These are phyloP conservation scores for Fusarium papillatum DNA, from an alignment of 2,329 filamentous ascomycete genomes.

Conservation along the genomic window DNA sequence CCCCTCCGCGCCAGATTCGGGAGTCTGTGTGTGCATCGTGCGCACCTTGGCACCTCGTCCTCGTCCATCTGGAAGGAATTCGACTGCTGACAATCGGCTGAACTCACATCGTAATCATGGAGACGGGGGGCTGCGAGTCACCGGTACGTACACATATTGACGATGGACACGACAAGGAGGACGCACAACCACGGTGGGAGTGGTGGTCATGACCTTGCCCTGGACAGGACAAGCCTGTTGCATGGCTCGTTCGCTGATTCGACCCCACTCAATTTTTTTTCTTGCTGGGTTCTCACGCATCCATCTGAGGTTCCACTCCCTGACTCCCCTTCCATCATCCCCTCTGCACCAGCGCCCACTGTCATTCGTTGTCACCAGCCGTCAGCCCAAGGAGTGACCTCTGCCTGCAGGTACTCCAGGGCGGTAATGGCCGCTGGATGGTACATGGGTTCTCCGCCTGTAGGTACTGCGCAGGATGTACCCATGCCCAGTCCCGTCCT, in stretches of 20 bases:
- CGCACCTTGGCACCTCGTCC: background rate
- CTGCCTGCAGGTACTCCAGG: conserved; percentile 19
- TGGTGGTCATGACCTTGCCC: conserved; percentile 29
- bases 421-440: background rate
- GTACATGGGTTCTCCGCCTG: background rate
- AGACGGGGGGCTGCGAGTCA: background rate
- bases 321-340: conserved; percentile 15
- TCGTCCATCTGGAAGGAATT: background rate
- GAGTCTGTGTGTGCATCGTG: background rate
- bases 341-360: conserved; percentile 6
- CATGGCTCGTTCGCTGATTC: conserved; percentile 28
- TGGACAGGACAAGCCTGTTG: conserved; percentile 18
- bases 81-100: conserved; percentile 7
- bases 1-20: background rate
- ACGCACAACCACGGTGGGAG: conserved; percentile 35
- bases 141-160: conserved; percentile 12
- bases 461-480: background rate
- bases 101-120: conserved; percentile 3
- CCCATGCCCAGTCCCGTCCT: background rate
- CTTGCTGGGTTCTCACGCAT: conserved; percentile 36
- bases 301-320: conserved; percentile 20
- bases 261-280: conserved; percentile 21
- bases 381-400: conserved; percentile 12
- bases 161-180: conserved; percentile 11
- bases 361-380: conserved; percentile 31